Evolutionary conservation across 306 rosid genomes (phyloP), one percentile per base, ranked within the genome.

Genomic region (Quercus mongolica): DNA sequence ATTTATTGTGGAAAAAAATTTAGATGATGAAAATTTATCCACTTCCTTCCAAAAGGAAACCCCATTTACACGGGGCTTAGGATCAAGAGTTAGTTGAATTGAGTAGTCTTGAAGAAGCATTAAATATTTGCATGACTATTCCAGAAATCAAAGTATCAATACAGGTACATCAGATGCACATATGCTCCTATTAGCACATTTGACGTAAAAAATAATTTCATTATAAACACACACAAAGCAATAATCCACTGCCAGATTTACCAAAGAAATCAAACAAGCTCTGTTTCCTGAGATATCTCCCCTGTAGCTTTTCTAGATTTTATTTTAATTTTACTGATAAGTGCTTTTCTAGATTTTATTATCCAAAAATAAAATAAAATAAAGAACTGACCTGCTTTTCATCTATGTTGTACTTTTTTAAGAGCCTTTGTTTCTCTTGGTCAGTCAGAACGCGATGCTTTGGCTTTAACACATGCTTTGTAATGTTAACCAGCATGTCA

Each of bases 391-490:
- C 99, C 99, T 95, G 97, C 76, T 89, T 93, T 83, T 91, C 99
- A 85, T 95, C 92, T 33, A 95, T 74, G 76, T 87, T 88, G 85
- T 83, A 88, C 90, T 88, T 87, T 89, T 82, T 89, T 68, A 95
- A 83, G 62, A 95, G 94, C 71, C 83, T 87, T 71, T 79, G 78
- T 78, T 93, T 95, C 85, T 90, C 96, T 65, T 55, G 70, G 38
- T 87, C 86, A 17, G 94, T 89, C 71, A 95, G 86, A 59, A 91
- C 80, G 62, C 74, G 80, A 79, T 93, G 98, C 85, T 89, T 91
- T 75, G 99, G 98, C 93, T 87, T 95, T 82, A 95, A 78, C 30
- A 86, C 90, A 84, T 95, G 99, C 92, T 91, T 95, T 38, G 99
- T 93, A 68, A 91, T 86, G 80, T 95, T 95, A 63, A 95, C 93